Conservation (phyloP, 2,329 filamentous ascomycete species). For the Chrysosporium queenslandicum region DNA sequence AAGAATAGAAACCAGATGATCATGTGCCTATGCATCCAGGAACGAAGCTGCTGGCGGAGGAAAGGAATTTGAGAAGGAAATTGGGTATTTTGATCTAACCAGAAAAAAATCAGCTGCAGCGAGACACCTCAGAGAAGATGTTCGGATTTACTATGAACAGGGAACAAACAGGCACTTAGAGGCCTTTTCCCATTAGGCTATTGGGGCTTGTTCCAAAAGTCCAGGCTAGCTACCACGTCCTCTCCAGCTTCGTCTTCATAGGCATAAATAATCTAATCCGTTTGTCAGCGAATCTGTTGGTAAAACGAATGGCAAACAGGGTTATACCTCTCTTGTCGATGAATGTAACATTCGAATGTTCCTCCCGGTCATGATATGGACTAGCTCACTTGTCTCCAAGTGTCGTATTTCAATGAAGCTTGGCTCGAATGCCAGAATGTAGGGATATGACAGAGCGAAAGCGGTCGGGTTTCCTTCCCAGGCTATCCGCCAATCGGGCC, state of each 20-base stretch:
- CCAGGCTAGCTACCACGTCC: slow-evolving; percentile 85
- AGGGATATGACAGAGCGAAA: slow-evolving; percentile 92
- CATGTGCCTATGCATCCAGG: neutral
- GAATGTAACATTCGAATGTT: slow-evolving; percentile 97
- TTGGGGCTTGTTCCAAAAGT: slow-evolving; percentile 71
- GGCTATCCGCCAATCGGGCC: slow-evolving; percentile 92
- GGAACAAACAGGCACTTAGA: neutral
- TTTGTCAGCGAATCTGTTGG: slow-evolving; percentile 20
- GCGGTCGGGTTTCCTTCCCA: slow-evolving; percentile 91
- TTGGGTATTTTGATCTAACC: slow-evolving; percentile 7
- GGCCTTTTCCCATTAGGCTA: slow-evolving; percentile 7
- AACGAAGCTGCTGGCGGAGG: neutral
- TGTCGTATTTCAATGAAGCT: slow-evolving; percentile 96
- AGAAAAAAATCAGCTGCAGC: neutral
- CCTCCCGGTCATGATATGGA: slow-evolving; percentile 92
- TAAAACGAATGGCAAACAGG: slow-evolving; percentile 8
- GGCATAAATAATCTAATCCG: slow-evolving; percentile 76
- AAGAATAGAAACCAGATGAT: neutral
- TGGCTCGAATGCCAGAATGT: slow-evolving; percentile 92
- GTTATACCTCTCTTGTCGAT: slow-evolving; percentile 82
- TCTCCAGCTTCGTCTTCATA: slow-evolving; percentile 93
- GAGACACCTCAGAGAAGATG: neutral
- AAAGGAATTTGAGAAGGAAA: neutral
- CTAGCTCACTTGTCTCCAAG: slow-evolving; percentile 79
- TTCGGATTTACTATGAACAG: slow-evolving; percentile 3